These are phyloP conservation scores for Lichtheimia corymbifera DNA, from an alignment of 371 early-diverging fungal genomes.

Conservation along the genomic window DNA sequence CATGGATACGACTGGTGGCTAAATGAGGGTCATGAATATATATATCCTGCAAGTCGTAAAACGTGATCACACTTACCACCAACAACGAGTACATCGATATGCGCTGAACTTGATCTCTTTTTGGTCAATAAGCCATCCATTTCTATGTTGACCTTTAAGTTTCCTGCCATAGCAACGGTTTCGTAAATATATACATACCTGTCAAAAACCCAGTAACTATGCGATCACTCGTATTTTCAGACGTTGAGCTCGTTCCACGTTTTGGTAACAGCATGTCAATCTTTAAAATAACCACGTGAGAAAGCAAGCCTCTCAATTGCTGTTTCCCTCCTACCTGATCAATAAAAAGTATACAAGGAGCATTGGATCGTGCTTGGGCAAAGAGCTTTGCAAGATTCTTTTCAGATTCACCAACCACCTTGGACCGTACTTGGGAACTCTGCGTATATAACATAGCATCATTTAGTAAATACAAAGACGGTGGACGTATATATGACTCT, in stretches of 20 bases:
- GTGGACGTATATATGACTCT: neutral
- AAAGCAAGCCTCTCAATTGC: neutral
- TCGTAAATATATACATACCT: slow-evolving; percentile 41
- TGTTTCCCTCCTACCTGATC: slow-evolving; percentile 61
- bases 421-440: slow-evolving; percentile 79
- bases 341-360: slow-evolving; percentile 84
- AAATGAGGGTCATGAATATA: slow-evolving; percentile 5
- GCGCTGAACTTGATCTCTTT: slow-evolving; percentile 21
- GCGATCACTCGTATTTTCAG: slow-evolving; percentile 80
- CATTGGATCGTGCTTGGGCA: slow-evolving; percentile 72
- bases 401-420: slow-evolving; percentile 84
- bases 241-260: slow-evolving; percentile 67
- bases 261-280: slow-evolving; percentile 72
- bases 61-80: slow-evolving; percentile 55
- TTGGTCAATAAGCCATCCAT: slow-evolving; percentile 81
- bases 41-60: neutral
- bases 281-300: slow-evolving; percentile 23
- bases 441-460: slow-evolving; percentile 13
- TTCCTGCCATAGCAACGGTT: neutral
- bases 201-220: slow-evolving; percentile 80
- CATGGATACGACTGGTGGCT: slow-evolving; percentile 70
- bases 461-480: neutral
- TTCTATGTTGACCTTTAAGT: slow-evolving; percentile 42
- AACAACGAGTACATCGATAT: slow-evolving; percentile 69
- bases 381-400: slow-evolving; percentile 73